Conservation (phyloP, 805 yeast species). For the Saccharomycopsis babjevae region DNA sequence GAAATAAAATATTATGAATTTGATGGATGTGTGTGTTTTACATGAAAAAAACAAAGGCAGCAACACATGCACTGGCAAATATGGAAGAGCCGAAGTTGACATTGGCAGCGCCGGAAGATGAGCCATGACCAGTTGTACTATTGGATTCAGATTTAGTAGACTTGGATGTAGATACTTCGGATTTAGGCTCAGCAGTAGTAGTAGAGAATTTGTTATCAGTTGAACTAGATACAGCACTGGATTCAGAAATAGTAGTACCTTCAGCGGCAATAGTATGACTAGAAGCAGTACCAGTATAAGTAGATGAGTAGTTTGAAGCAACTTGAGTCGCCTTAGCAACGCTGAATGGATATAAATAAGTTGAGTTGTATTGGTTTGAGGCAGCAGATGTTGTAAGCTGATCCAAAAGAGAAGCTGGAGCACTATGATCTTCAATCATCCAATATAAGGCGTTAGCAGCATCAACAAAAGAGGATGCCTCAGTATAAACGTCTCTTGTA, state of each 20-base stretch:
- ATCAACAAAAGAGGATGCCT: not conserved
- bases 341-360: not conserved
- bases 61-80: not conserved
- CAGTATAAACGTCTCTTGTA: not conserved
- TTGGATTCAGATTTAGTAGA: not conserved
- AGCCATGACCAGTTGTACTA: not conserved
- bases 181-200: not conserved
- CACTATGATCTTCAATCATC: not conserved
- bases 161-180: not conserved
- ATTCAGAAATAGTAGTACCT: not conserved
- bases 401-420: not conserved
- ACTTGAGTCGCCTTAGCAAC: not conserved
- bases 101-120: not conserved
- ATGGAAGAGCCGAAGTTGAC: not conserved
- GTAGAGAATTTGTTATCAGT: no score
- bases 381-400: not conserved
- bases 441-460: not conserved
- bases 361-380: not conserved
- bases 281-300: not conserved
- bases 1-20: not conserved
- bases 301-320: not conserved
- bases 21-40: not conserved
- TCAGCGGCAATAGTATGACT: not conserved
- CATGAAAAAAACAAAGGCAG: not conserved
- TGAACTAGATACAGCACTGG: not conserved